phyloP scores from a whole-genome alignment of 306 rosid species.

The Medicago truncatula region DNA sequence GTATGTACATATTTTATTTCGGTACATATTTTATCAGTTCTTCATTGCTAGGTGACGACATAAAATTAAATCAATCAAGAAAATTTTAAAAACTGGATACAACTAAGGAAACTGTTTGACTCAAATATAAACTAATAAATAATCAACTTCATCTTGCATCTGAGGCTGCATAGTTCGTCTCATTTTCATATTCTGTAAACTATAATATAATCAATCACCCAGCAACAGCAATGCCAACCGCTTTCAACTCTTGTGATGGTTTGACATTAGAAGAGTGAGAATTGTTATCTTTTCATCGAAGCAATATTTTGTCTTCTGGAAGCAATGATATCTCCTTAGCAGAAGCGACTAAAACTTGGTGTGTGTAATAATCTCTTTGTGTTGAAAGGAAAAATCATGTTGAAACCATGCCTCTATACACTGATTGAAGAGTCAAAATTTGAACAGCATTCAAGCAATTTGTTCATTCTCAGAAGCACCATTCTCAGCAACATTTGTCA shows the following conservation, averaged over 20 bases:
- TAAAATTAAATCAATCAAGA: conserved; percentile 1
- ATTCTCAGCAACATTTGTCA: conserved; percentile 55
- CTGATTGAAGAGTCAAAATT: conserved; percentile 43
- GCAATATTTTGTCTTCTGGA: conserved; percentile 11
- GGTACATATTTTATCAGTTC: conserved; percentile 1
- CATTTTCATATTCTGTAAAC: conserved; percentile 30
- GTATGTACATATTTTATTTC: background rate
- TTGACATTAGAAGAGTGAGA: conserved; percentile 28
- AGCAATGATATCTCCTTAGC: conserved; percentile 35
- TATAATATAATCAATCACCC: conserved; percentile 25
- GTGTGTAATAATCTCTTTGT: conserved; percentile 27
- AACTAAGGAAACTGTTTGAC: conserved; percentile 27
- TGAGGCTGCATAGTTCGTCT: conserved; percentile 15
- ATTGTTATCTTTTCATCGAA: conserved; percentile 11
- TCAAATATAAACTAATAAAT: conserved; percentile 11
- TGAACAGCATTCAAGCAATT: conserved; percentile 49
- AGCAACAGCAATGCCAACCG: conserved; percentile 24
- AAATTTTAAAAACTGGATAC: conserved; percentile 30
- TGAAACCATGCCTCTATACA: conserved; percentile 39
- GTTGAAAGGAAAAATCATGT: conserved; percentile 35
- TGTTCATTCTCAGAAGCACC: conserved; percentile 49
- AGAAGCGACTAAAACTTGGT: conserved; percentile 24
- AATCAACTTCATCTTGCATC: conserved; percentile 24
- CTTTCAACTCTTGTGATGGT: conserved; percentile 25
- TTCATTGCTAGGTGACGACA: conserved; percentile 16